Base-by-base conservation (phyloP, 2,329 filamentous ascomycete genomes). In the Ophiognomonia clavigignenti-juglandacearum region DNA sequence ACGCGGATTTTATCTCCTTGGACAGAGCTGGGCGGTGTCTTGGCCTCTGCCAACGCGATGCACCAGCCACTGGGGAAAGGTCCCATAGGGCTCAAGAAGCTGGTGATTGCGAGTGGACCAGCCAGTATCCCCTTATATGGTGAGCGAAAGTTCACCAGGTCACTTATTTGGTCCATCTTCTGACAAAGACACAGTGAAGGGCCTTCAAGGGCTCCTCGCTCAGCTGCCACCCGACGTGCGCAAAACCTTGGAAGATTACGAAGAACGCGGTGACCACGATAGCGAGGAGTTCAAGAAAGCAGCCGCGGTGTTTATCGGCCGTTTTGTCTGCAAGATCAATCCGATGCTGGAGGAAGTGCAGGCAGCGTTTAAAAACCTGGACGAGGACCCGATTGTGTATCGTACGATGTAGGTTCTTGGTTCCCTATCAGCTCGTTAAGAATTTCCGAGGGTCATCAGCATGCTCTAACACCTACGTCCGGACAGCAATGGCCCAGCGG, bases 401-500 rank as follows among this genome's bases (percentile, higher is more conserved):
- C 7, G 41, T n/a, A 60, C 59, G 2, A 56, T 61, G 55, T 61
- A 26, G 40, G 41, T 38, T 6, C 9, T 9, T 11, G 40, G 50
- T 47, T 23, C 7, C 31, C 4, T 7, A 13, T n/a, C 16, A 9
- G 13, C 13, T 34, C 20, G 1, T 39, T 9, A 35, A 31, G 11
- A 14, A 23, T 23, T 4, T 11, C 29, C 13, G 29, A 13, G 20
- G 7, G n/a, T n/a, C n/a, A n/a, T n/a, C n/a, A n/a, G n/a, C 1
- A 2, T 2, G 18, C 19, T 11, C 46, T 48, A 19, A 48, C 7
- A 3, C n/a, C 8, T 3, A 36, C 16, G 2, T 1, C 16, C 3
- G 18, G 4, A 8, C n/a, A 58, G 59, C 46, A 57, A 61, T 57
- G 58, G 59, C 0, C 56, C 56, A 8, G 57, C 57, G 0, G 59